Evolutionary conservation across 2,329 filamentous ascomycete genomes (phyloP), one percentile per base, ranked within the genome.

Genomic region (Colletotrichum caudatum): DNA sequence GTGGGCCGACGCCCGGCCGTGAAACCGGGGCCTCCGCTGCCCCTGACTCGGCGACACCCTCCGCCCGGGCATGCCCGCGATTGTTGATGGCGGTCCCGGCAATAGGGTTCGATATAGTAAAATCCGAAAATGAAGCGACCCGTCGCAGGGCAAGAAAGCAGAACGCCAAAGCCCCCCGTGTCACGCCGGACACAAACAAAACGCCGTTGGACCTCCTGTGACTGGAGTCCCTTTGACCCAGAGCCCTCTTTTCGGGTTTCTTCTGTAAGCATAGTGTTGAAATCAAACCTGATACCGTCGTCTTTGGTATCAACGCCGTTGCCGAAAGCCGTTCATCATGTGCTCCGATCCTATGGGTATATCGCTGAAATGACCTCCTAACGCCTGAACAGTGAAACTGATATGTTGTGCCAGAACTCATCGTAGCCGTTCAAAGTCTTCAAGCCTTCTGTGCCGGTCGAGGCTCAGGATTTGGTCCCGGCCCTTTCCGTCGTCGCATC

Each of bases 401-500:
- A 63, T 64, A 54, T 48, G 16, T n/a, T 51, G 33, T 53, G 48
- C 41, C 35, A 53, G n/a, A 56, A 20, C 23, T 51, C 23, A 33
- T n/a, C 44, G 20, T 33, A 39, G 53, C 54, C 8, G 23, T 16
- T 5, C 48, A 5, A 37, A 12, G 12, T 51, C 20, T 33, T 46
- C 26, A 44, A n/a, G 59, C 20, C 48, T 46, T 29, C 23, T 41
- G 18, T 46, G 54, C 37, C 16, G 65, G 57, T 11, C 37, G 60
- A 35, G 72, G 60, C 33, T 62, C 51, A 12, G 29, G 18, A 23
- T 37, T 35, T 26, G 66, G 53, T 20, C 62, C 65, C 16, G 41
- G 51, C 18, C 62, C 62, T 37, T 72, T 74, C 8, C 72, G 51
- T 41, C 64, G 65, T 33, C 72, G 70, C 72, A 74, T 74, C 39